Conservation (phyloP, 1,284 basidiomycete genomes). For the Termitomyces sp. region DNA sequence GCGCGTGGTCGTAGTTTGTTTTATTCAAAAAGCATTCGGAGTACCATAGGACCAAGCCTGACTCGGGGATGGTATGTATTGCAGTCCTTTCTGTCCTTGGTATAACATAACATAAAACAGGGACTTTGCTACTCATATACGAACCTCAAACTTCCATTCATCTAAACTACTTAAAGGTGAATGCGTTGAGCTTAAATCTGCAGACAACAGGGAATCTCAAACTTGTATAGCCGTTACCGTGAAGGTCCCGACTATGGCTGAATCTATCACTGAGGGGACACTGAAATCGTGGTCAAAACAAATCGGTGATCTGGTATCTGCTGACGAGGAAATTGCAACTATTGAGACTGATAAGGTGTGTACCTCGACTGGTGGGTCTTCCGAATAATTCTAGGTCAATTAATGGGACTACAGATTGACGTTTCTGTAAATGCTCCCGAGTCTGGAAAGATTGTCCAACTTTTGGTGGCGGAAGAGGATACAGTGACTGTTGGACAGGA, state of each 20-base stretch:
- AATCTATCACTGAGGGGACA: slow-evolving; percentile 98
- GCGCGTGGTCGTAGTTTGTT: slow-evolving; percentile 56
- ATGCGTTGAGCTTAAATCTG: slow-evolving; percentile 16
- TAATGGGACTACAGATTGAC: slow-evolving; percentile 67
- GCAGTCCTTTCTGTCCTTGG: slow-evolving; percentile 17
- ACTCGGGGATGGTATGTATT: slow-evolving; percentile 47
- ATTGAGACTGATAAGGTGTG: slow-evolving; percentile 98
- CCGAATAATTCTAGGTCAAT: not conserved
- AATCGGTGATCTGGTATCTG: slow-evolving; percentile 87
- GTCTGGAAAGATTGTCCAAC: slow-evolving; percentile 84
- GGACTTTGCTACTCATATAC: slow-evolving; percentile 41
- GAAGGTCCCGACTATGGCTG: slow-evolving; percentile 98
- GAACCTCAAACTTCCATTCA: slow-evolving; percentile 62
- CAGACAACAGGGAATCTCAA: not conserved
- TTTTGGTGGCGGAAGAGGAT: slow-evolving; percentile 88
- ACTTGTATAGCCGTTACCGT: slow-evolving; percentile 68
- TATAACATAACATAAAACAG: slow-evolving; percentile 25
- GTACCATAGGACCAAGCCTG: slow-evolving; percentile 31
- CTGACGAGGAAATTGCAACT: slow-evolving; percentile 94
- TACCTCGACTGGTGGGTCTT: slow-evolving; percentile 1
- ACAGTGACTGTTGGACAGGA: slow-evolving; percentile 96
- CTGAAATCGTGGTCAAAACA: slow-evolving; percentile 95
- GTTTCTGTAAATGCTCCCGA: slow-evolving; percentile 94
- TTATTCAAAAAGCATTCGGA: slow-evolving; percentile 32
- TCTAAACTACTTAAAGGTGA: slow-evolving; percentile 64